phyloP scores from a whole-genome alignment of 2,329 filamentous ascomycete genomes.

The Trichoderma koningii region DNA sequence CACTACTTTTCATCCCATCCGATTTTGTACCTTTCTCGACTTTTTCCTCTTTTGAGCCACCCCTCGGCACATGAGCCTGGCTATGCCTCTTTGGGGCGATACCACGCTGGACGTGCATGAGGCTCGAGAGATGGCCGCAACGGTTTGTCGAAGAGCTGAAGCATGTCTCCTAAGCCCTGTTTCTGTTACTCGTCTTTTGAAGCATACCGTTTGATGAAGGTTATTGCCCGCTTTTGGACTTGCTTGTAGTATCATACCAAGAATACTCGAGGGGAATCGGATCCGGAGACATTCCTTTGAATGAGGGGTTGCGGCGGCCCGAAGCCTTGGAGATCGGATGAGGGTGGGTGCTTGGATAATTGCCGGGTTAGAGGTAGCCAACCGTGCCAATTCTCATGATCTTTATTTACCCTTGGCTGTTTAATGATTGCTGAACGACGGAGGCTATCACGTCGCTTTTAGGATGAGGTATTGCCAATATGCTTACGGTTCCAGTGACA shows the following conservation, averaged over 20 bases:
- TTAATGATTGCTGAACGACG: too few species aligned
- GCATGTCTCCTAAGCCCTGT: not conserved
- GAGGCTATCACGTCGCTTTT: not conserved
- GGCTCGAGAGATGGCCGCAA: slow-evolving; percentile 10
- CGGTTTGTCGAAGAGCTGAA: not conserved
- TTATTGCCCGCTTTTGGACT: slow-evolving; percentile 15
- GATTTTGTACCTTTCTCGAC: not conserved
- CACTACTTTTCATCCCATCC: not conserved
- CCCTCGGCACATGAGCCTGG: slow-evolving; percentile 11
- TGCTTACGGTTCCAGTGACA: not conserved
- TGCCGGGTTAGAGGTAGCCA: not conserved
- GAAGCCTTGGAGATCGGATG: not conserved
- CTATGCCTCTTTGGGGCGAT: slow-evolving; percentile 19
- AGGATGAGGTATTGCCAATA: not conserved
- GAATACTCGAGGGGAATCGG: not conserved
- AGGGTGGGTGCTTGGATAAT: not conserved
- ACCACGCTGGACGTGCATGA: slow-evolving; percentile 19
- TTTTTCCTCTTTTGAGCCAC: not conserved
- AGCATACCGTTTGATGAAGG: not conserved
- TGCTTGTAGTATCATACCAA: not conserved
- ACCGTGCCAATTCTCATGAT: not conserved
- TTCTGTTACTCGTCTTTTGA: not conserved
- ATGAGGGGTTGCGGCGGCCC: slow-evolving; percentile 6
- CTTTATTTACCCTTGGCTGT: not conserved
- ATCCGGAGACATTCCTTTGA: not conserved